These are phyloP conservation scores for Yamadazyma aaseri DNA, from an alignment of 1,139 yeast genomes.

Conservation along the genomic window DNA sequence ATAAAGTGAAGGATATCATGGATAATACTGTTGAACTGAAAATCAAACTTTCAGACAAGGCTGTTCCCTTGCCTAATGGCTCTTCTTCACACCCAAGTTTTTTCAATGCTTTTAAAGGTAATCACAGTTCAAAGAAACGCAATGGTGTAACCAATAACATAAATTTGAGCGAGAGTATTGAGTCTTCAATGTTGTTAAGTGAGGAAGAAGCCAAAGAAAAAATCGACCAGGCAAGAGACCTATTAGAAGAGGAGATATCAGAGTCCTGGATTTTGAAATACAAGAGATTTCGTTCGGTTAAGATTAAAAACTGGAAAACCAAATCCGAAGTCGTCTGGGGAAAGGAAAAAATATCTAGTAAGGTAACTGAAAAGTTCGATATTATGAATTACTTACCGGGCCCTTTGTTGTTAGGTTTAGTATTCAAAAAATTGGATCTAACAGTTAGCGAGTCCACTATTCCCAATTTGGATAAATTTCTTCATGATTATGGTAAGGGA, in stretches of 20 bases:
- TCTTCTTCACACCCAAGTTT: neutral
- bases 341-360: slow-evolving; percentile 28
- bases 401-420: slow-evolving; percentile 33
- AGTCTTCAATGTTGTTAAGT: slow-evolving; percentile 8
- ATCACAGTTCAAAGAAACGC: neutral
- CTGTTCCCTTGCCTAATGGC: neutral
- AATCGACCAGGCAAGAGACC: slow-evolving; percentile 34
- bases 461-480: slow-evolving; percentile 35
- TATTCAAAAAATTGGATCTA: slow-evolving; percentile 33
- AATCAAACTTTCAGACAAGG: slow-evolving; percentile 5
- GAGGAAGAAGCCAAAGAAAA: slow-evolving; percentile 26
- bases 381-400: slow-evolving; percentile 37
- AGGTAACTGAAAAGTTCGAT: slow-evolving; percentile 33
- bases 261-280: slow-evolving; percentile 64
- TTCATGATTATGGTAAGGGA: slow-evolving; percentile 36
- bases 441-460: slow-evolving; percentile 25
- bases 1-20: slow-evolving; percentile 21
- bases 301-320: slow-evolving; percentile 26
- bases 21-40: slow-evolving; percentile 19
- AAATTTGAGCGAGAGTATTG: neutral
- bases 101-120: neutral
- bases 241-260: slow-evolving; percentile 50
- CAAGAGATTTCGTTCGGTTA: slow-evolving; percentile 24
- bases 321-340: slow-evolving; percentile 36
- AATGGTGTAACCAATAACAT: too few species aligned